Evolutionary conservation across 225 moss, liverwort and hornwort genomes (phyloP).

Genomic region (Climacium dendroides): DNA sequence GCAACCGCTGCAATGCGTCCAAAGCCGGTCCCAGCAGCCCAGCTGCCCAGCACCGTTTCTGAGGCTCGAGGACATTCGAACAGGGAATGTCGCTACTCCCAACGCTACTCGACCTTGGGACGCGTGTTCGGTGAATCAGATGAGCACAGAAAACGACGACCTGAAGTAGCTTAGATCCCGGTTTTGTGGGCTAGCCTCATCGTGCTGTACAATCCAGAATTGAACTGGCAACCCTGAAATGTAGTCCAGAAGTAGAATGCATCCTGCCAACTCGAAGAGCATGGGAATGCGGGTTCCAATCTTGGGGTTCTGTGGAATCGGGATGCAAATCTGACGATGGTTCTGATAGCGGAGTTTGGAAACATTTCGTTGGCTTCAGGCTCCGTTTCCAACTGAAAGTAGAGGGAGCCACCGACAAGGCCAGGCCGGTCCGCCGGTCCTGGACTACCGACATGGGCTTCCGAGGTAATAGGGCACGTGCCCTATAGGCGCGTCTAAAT

Average conservation of each 20-base stretch:
- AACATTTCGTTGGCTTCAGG: not conserved
- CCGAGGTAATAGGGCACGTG: not conserved
- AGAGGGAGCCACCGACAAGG: not conserved
- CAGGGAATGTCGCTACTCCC: not conserved
- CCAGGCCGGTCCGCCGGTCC: too few species aligned
- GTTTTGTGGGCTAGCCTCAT: not conserved
- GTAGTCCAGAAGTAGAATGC: not conserved
- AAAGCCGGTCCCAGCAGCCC: too few species aligned
- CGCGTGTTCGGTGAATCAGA: not conserved
- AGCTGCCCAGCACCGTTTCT: not conserved
- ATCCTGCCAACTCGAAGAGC: not conserved
- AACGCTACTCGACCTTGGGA: not conserved
- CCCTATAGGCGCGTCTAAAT: not conserved
- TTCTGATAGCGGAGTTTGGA: too few species aligned
- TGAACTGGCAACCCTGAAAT: not conserved
- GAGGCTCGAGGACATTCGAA: not conserved
- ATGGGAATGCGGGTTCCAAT: not conserved
- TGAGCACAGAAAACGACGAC: too few species aligned
- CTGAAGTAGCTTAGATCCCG: too few species aligned
- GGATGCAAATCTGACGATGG: not conserved
- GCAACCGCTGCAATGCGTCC: not conserved
- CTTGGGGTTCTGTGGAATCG: not conserved
- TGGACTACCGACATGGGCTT: not conserved
- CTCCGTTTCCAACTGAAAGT: not conserved
- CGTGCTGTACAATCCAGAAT: not conserved